Evolutionary conservation across 2,329 filamentous ascomycete species (phyloP).

Genomic region (Tolypocladium ophioglossoides): DNA sequence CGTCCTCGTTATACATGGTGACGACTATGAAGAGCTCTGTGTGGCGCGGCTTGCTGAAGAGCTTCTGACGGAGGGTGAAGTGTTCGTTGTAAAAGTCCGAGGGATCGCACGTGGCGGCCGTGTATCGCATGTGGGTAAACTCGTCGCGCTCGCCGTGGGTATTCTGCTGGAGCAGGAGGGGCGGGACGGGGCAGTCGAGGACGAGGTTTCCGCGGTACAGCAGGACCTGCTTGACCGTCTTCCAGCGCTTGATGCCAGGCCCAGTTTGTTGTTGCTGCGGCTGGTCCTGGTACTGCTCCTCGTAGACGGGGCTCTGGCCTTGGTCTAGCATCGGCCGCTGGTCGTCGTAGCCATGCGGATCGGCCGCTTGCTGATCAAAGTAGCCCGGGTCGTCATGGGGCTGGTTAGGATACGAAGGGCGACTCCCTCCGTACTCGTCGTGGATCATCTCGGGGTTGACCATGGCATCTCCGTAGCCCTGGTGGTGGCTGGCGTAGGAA

Average conservation of each 20-base stretch:
- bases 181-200: conserved; percentile 90
- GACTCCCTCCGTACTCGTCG: conserved; percentile 36
- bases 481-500: conserved; percentile 31
- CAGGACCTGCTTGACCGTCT: conserved; percentile 98
- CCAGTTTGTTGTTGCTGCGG: conserved; percentile 19
- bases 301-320: conserved; percentile 31
- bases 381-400: conserved; percentile 53
- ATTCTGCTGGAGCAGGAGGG: conserved; percentile 75
- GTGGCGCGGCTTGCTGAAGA: conserved; percentile 86
- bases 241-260: conserved; percentile 69
- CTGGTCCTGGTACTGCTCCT: conserved; percentile 35
- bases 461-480: conserved; percentile 54
- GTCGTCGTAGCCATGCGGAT: conserved; percentile 53
- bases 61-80: conserved; percentile 81
- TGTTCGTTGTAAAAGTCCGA: conserved; percentile 78
- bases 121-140: conserved; percentile 86
- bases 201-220: conserved; percentile 95
- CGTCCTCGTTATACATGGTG: conserved; percentile 99
- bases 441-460: conserved; percentile 77
- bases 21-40: conserved; percentile 94
- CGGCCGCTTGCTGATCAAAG: conserved; percentile 30
- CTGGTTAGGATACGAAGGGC: conserved; percentile 49
- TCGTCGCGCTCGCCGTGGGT: conserved; percentile 89
- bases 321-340: conserved; percentile 65
- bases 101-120: conserved; percentile 89